These are phyloP conservation scores for Volvariella volvacea DNA, from an alignment of 1,284 basidiomycete species.

Conservation along the genomic window DNA sequence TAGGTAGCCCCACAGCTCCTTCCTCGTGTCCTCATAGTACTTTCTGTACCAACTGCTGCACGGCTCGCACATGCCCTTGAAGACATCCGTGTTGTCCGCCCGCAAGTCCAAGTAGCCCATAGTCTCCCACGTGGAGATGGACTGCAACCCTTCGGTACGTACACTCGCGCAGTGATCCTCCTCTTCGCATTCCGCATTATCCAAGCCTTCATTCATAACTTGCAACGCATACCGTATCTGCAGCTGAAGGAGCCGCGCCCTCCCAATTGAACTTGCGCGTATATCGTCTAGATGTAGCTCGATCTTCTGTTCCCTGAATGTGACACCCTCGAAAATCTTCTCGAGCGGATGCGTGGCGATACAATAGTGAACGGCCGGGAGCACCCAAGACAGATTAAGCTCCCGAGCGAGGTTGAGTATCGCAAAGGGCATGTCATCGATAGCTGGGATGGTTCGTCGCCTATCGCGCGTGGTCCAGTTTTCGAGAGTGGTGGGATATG, in stretches of 20 bases:
- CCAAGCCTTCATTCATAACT: slow-evolving; percentile 7
- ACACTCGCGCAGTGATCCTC: slow-evolving; percentile 11
- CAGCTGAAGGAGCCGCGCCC: slow-evolving; percentile 16
- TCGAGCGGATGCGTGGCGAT: slow-evolving; percentile 25
- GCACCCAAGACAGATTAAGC: slow-evolving; percentile 22
- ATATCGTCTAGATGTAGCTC: slow-evolving; percentile 13
- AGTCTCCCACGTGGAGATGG: slow-evolving; percentile 19
- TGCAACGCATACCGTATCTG: slow-evolving; percentile 17
- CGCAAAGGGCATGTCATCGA: slow-evolving; percentile 28
- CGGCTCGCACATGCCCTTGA: slow-evolving; percentile 14
- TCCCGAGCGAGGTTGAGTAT: slow-evolving; percentile 22
- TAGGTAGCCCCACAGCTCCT: slow-evolving; percentile 20
- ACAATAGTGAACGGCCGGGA: slow-evolving; percentile 26
- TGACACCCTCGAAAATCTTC: slow-evolving; percentile 22
- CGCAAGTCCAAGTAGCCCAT: slow-evolving; percentile 23
- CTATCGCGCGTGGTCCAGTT: slow-evolving; percentile 17
- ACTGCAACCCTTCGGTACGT: slow-evolving; percentile 15
- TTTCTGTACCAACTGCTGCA: slow-evolving; percentile 12
- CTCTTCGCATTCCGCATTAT: slow-evolving; percentile 10
- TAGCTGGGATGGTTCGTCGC: slow-evolving; percentile 23
- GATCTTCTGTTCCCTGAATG: slow-evolving; percentile 15
- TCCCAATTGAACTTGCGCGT: slow-evolving; percentile 17
- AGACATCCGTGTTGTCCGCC: slow-evolving; percentile 16
- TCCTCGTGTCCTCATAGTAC: slow-evolving; percentile 11
- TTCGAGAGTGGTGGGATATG: slow-evolving; percentile 9